A percentile compares a stretch with the other conserved stretches of the same genome.
Conservation (phyloP, 2,329 filamentous ascomycete genomes). For the Talaromyces amestolkiae region DNA sequence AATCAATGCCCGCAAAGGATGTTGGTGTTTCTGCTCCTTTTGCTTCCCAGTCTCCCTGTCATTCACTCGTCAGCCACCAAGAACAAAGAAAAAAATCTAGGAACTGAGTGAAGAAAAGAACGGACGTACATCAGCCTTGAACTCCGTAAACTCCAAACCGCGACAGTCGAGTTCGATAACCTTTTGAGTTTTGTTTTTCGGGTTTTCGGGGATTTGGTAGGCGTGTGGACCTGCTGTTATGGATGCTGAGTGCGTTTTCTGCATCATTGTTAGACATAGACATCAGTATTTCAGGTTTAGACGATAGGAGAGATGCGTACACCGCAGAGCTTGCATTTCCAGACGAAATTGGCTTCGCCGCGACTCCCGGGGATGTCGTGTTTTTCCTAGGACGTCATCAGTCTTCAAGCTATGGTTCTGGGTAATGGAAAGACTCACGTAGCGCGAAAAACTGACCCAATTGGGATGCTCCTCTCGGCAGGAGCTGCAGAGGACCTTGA, state of each 20-base stretch:
- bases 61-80: neutral
- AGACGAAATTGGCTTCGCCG: constrained; percentile 98
- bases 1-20: constrained; percentile 77
- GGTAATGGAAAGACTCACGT: constrained; percentile 58
- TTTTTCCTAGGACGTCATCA: constrained; percentile 60
- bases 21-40: constrained; percentile 77
- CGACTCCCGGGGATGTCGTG: constrained; percentile 90
- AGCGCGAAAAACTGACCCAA: constrained; percentile 79
- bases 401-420: neutral
- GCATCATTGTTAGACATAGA: neutral
- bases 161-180: constrained; percentile 91
- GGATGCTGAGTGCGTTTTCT: constrained; percentile 63
- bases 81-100: neutral
- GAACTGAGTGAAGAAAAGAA: neutral
- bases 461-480: constrained; percentile 90
- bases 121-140: constrained; percentile 74
- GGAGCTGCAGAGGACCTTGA: constrained; percentile 97
- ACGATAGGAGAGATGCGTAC: constrained; percentile 46
- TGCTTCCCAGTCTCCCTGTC: constrained; percentile 82
- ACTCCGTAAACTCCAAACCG: constrained; percentile 86
- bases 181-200: constrained; percentile 65
- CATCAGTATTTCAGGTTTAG: neutral
- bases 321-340: constrained; percentile 98
- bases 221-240: constrained; percentile 71
- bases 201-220: constrained; percentile 53